Conservation (phyloP, 2,329 filamentous ascomycete genomes). For the Phyllosticta citriasiana region DNA sequence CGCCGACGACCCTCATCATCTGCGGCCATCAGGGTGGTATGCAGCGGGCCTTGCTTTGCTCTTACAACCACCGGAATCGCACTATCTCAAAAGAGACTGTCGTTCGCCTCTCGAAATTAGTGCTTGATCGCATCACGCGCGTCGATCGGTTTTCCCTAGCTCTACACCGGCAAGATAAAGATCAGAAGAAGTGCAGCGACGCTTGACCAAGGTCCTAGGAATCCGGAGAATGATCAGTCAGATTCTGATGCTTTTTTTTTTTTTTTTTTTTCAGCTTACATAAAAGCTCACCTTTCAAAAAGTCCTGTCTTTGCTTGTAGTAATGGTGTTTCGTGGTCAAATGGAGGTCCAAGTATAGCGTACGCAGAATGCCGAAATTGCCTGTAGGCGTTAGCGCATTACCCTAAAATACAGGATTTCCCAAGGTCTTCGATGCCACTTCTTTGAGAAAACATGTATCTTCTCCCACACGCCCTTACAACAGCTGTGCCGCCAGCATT, state of each 20-base stretch:
- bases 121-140: neutral
- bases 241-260: neutral
- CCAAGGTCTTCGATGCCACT: no score
- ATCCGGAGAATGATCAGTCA: neutral
- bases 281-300: no score
- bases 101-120: neutral
- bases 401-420: no score
- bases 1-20: conserved; percentile 27
- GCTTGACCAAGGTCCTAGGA: neutral
- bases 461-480: no score
- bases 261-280: neutral
- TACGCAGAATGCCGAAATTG: no score
- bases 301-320: no score
- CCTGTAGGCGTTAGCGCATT: no score
- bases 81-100: neutral
- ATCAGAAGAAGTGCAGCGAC: neutral
- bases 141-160: neutral
- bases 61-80: conserved; percentile 23
- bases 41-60: conserved; percentile 32
- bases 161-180: neutral
- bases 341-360: no score
- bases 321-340: no score
- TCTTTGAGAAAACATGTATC: no score
- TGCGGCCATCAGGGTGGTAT: conserved; percentile 30
- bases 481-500: no score